These are phyloP conservation scores for Fragaria nilgerrensis DNA, from an alignment of 306 rosid species.

Conservation along the genomic window DNA sequence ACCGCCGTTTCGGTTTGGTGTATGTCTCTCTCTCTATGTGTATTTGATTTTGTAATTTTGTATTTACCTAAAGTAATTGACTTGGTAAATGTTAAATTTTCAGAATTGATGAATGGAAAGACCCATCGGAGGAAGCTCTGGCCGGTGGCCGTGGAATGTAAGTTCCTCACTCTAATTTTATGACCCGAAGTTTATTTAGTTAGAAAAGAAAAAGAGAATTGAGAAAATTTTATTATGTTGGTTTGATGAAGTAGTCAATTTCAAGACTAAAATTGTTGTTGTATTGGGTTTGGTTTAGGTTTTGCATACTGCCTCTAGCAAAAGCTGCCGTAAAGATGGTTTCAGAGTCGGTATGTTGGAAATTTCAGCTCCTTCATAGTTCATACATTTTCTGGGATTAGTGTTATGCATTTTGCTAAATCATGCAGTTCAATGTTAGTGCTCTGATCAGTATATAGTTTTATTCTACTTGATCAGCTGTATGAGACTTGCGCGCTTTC, in stretches of 20 bases:
- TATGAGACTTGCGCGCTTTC: too few relatives aligned
- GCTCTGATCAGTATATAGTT: too few relatives aligned
- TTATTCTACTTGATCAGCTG: too few relatives aligned
- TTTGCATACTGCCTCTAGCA: constrained; percentile 74
- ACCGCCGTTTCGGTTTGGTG: constrained; percentile 99
- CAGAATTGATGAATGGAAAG: constrained; percentile 94
- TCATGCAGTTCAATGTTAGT: too few relatives aligned
- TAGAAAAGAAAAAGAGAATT: too few relatives aligned
- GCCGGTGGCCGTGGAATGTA: constrained; percentile 94
- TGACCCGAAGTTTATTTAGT: too few relatives aligned
- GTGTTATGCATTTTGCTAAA: too few relatives aligned
- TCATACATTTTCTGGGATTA: not conserved
- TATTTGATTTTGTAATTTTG: not conserved
- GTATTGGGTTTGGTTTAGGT: constrained; percentile 41
- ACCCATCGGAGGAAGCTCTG: constrained; percentile 82
- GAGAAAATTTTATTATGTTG: not conserved
- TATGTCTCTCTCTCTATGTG: constrained; percentile 28
- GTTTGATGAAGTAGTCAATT: not conserved
- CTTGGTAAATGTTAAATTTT: not conserved
- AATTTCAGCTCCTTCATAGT: not conserved
- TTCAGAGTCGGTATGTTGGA: constrained; percentile 62
- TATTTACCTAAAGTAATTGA: not conserved
- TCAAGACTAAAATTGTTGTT: not conserved
- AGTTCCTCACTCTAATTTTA: constrained; percentile 16
- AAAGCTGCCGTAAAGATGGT: constrained; percentile 50